Evolutionary conservation across 805 yeast species (phyloP), one percentile per base, ranked within the genome.

Genomic region (Candida namnaoensis): DNA sequence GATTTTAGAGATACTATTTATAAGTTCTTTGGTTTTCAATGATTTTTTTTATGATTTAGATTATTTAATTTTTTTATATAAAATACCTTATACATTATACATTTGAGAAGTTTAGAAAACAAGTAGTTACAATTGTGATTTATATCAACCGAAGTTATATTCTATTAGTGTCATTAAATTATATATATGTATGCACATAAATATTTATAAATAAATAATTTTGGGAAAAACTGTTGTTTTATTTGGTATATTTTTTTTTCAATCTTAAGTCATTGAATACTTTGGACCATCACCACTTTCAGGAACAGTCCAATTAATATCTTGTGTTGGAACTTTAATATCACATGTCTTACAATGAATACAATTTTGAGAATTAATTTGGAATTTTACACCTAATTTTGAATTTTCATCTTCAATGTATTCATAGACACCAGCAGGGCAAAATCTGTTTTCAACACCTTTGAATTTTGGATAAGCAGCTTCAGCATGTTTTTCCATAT

Each of bases 231-330:
- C 19, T 19, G 19, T 19, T 19, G 19, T 19, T 26, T 26, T 8
- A 26, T 26, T 26, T 26, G 28, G 3, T 26, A 7, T 3, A 26
- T 26, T 26, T 26, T 26, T 26, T 26, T 8, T 8, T 8, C 28
- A 26, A 26, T 10, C 11, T 12, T 30, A 82, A 7, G 95, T 82
- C 81, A 87, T 77, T 60, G 82, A 81, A 61, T 93, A 93, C 62
- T 93, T 93, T 43, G 99, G 99, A 12, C 99, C 99, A 61, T 85
- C 99, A 28, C 98, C 97, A 46, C 99, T 98, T 68, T 93, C 98
- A 7, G 99, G 99, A n/a, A 88, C 96, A 11, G 80, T 76, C 99
- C 99, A 93, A 57, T 77, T 73, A 47, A 93, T 93, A 57, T 90
- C 96, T 64, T 91, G 96, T 1, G 87, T 72, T 7, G 99, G 99